Conservation (phyloP, 2,329 filamentous ascomycete species). For the Rhinocladiella similis region DNA sequence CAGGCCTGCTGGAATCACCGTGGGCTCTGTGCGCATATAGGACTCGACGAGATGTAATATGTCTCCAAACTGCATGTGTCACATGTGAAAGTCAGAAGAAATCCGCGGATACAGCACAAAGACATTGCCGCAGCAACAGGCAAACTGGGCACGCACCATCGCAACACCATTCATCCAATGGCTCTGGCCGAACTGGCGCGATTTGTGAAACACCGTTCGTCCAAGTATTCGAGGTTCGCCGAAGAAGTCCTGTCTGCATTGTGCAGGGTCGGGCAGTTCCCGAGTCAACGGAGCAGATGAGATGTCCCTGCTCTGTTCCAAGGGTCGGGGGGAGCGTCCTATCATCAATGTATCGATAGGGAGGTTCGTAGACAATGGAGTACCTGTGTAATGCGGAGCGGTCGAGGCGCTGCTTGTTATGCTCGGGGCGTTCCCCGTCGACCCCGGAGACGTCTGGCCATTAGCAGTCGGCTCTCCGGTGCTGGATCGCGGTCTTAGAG, state of each 20-base stretch:
- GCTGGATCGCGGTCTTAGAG: constrained; percentile 37
- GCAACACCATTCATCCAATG: constrained; percentile 56
- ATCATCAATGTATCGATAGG: too few relatives aligned
- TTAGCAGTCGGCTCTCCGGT: too few relatives aligned
- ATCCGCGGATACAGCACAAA: too few relatives aligned
- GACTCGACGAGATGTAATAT: constrained; percentile 49
- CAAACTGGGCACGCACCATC: constrained; percentile 35
- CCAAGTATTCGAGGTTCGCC: constrained; percentile 37
- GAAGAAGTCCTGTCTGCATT: constrained; percentile 26
- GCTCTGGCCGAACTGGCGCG: constrained; percentile 56
- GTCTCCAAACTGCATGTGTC: constrained; percentile 35
- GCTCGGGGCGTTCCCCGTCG: neutral
- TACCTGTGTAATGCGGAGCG: too few relatives aligned
- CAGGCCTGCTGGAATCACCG: constrained; percentile 40
- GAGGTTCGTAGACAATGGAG: too few relatives aligned
- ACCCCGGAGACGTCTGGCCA: neutral
- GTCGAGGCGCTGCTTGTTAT: too few relatives aligned
- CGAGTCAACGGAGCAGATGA: neutral
- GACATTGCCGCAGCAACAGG: neutral
- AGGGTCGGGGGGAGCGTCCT: too few relatives aligned
- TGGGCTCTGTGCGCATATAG: constrained; percentile 38
- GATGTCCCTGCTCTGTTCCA: constrained; percentile 25
- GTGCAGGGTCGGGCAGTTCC: neutral
- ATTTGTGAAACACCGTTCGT: constrained; percentile 56
- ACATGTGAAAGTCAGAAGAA: too few relatives aligned